A percentile compares a stretch with the other conserved stretches of the same genome.
Conservation (phyloP, 192 early-diverging fungal genomes). For the Gorgonomyces haynaldii region DNA sequence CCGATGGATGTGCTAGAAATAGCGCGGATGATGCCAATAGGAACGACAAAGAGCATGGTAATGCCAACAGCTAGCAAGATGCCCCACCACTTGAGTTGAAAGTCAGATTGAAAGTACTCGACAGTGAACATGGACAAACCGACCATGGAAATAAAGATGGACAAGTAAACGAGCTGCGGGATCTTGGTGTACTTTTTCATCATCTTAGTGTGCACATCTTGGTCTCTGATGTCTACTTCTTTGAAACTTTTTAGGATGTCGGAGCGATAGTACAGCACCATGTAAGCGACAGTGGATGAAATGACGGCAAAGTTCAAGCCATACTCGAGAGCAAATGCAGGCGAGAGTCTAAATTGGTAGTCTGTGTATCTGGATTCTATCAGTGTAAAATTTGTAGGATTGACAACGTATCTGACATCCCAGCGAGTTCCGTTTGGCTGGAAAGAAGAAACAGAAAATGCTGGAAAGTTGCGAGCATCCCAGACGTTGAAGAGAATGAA, state of each 20-base stretch:
- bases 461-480: constrained; percentile 17
- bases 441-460: constrained; percentile 1
- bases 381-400: constrained; percentile 7
- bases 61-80: constrained; percentile 16
- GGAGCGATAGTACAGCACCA: constrained; percentile 9
- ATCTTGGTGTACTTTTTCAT: constrained; percentile 67
- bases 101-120: background rate
- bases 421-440: constrained; percentile 3
- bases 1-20: constrained; percentile 68
- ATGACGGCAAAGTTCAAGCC: constrained; percentile 8
- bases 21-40: constrained; percentile 69
- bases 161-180: constrained; percentile 66
- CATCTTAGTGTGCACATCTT: constrained; percentile 60
- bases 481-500: constrained; percentile 15
- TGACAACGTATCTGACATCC: constrained; percentile 8
- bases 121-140: constrained; percentile 2
- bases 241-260: background rate
- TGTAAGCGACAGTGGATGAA: constrained; percentile 12
- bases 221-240: background rate
- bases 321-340: constrained; percentile 4
- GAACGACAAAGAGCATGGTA: constrained; percentile 54
- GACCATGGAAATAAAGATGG: background rate
- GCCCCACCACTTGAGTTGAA: constrained; percentile 21
- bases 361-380: background rate
- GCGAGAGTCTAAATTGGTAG: constrained; percentile 3